Base-by-base conservation (phyloP, 441 rosid genomes). In the Biscutella laevigata region DNA sequence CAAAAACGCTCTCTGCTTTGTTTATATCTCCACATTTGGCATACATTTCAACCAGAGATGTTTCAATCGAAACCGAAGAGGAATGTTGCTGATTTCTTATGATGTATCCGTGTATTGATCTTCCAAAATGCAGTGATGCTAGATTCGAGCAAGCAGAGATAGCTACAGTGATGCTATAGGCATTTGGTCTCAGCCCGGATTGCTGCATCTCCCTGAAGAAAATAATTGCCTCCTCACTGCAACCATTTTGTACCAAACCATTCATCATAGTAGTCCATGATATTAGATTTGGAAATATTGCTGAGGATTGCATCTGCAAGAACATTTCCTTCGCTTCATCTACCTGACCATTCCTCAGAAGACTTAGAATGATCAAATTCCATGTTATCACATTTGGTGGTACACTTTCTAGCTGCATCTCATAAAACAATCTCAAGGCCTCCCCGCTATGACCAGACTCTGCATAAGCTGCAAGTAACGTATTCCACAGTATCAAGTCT, bases 361-460 rank as follows among this genome's bases (percentile, higher is more conserved):
- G 72, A 46, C 88, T 84, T 17, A 70, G 57, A 62, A 83, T 68
- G 51, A 78, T 65, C 14, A 81, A 77, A 65, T 83, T 88, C 91
- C 91, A 88, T 5, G 92, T 73, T 7, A 78, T 57, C 61, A 67
- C 68, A 67, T 82, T 76, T 10, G 77, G 88, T 6, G 83, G 79
- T 15, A 80, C 73, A 44, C 84, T 68, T 25, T 83, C 80, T 56
- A 83, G 65, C 62, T 83, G 85, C 97, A 86, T 89, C 62, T 76
- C 69, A 68, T 77, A 76, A 64, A 89, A 86, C 63, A 83, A 71
- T 67, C 70, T 83, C 69, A 80, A 69, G 45, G 82, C 79, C 68
- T 86, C 83, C 1, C 77, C 80, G 26, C 74, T 74, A 14, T 40
- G 48, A 39, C 88, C 82, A 34, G 71, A 48, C 50, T 78, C 81